These are phyloP conservation scores for Phytophthora ohioensis DNA, from an alignment of 352 stramenopile genomes.

Conservation along the genomic window DNA sequence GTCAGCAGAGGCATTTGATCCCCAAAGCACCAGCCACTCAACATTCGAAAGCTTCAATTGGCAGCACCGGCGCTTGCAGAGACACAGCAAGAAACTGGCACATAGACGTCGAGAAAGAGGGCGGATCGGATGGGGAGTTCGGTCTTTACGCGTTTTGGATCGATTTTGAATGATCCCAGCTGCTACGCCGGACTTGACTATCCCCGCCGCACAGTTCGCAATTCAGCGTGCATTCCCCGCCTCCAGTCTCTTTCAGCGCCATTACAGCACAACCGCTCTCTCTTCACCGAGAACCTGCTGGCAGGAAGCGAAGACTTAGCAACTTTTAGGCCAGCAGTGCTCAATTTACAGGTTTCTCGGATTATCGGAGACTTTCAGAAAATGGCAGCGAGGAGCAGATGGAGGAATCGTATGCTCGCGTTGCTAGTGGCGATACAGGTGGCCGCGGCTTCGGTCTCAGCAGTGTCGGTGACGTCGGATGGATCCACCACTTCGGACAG, in stretches of 20 bases:
- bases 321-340: slow-evolving; percentile 6
- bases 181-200: slow-evolving; percentile 28
- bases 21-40: slow-evolving; percentile 14
- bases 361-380: slow-evolving; percentile 16
- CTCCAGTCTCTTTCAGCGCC: slow-evolving; percentile 25
- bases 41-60: slow-evolving; percentile 11
- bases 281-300: slow-evolving; percentile 34
- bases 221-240: neutral
- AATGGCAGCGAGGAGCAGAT: slow-evolving; percentile 18
- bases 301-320: neutral
- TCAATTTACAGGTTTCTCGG: slow-evolving; percentile 3
- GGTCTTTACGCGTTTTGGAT: slow-evolving; percentile 7
- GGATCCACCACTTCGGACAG: slow-evolving; percentile 2
- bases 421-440: slow-evolving; percentile 23
- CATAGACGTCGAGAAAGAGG: slow-evolving; percentile 29
- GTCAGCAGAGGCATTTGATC: slow-evolving; percentile 7
- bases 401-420: slow-evolving; percentile 14
- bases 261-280: slow-evolving; percentile 22
- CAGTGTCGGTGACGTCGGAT: neutral
- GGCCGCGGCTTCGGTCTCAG: neutral
- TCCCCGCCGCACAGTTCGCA: slow-evolving; percentile 25
- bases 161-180: slow-evolving; percentile 22
- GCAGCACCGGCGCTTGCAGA: neutral
- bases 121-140: slow-evolving; percentile 28
- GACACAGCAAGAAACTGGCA: neutral